Evolutionary conservation across 805 yeast genomes (phyloP), one percentile per base, ranked within the genome.

Genomic region (Metschnikowia proteae): DNA sequence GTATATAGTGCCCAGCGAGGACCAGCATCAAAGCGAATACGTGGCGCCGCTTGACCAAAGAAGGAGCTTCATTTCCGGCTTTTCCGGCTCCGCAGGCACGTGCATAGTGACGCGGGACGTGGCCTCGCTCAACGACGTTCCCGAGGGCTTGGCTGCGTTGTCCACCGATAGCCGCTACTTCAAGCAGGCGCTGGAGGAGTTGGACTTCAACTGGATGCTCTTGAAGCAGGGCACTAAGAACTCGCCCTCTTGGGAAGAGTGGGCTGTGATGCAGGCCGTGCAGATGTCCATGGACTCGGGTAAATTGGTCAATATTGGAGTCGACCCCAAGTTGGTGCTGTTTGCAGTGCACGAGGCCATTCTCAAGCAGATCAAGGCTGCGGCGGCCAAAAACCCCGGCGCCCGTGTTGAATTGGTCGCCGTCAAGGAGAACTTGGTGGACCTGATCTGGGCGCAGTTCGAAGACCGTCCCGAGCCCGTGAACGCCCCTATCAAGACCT

Each of bases 21-120:
- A 92, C 63, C 96, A 88, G 58, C 99, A 92, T 65, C 92, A 86
- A 65, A 82, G 91, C 27, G 99, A 92, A 68, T 91, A 91, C 59
- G 92, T 92, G 6, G 79, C 94, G 0, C 70, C 77, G 1, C 80
- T 84, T 10, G 98, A 92, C 64, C 88, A 85, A 62, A 80, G 97
- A 57, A 75, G 97, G 49, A 85, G 81, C 47, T 92, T 77, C 59
- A 85, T 92, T 27, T 79, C 91, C 5, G 97, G 90, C 0, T 92
- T 92, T 68, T 85, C 92, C 9, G 99, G 98, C 0, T 83, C 92
- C 43, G 96, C 97, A 2, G 99, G 98, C 25, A 72, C 88, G 23
- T 97, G 96, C 1, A 78, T 94, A n/a, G 76, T 92, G 17, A 83
- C 96, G 29, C 65, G 83, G 52, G 84, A 80, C 56, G 62, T 78